These are phyloP conservation scores for Candida dubliniensis DNA, from an alignment of 1,139 yeast species.

Conservation along the genomic window DNA sequence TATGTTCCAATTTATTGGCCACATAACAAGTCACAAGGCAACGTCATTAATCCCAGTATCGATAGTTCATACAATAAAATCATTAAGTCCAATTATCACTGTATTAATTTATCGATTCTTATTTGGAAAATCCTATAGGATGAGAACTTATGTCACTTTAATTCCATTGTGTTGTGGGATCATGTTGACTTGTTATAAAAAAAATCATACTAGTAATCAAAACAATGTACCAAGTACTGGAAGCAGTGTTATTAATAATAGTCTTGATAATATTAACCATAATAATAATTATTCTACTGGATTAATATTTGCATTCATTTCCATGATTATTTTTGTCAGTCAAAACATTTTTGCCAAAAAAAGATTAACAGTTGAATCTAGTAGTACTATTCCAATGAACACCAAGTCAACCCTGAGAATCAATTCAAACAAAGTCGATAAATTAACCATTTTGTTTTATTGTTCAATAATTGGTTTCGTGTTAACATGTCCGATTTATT, in stretches of 20 bases:
- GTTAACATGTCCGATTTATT: constrained; percentile 76
- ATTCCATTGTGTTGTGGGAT: constrained; percentile 80
- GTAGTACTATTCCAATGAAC: constrained; percentile 8
- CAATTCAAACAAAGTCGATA: constrained; percentile 59
- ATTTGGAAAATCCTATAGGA: constrained; percentile 56
- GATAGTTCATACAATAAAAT: constrained; percentile 87
- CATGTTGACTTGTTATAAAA: constrained; percentile 73
- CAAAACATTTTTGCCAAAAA: constrained; percentile 91
- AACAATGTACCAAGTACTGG: no score
- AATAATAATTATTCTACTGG: constrained; percentile 50
- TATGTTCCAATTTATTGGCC: constrained; percentile 85
- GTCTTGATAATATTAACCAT: constrained; percentile 8
- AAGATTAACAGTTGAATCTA: constrained; percentile 53
- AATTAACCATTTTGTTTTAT: constrained; percentile 77
- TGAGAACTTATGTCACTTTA: constrained; percentile 73
- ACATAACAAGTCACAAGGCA: constrained; percentile 85
- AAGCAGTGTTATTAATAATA: neutral
- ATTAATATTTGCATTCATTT: constrained; percentile 68
- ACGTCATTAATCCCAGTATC: constrained; percentile 88
- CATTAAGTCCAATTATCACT: constrained; percentile 83
- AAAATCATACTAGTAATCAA: constrained; percentile 12
- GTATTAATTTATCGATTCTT: constrained; percentile 73
- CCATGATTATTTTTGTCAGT: constrained; percentile 84
- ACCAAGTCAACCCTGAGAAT: neutral
- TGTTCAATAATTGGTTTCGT: constrained; percentile 81